These are phyloP conservation scores for Thermomucor indicae-seudaticae DNA, from an alignment of 371 early-diverging fungal species.

Conservation along the genomic window DNA sequence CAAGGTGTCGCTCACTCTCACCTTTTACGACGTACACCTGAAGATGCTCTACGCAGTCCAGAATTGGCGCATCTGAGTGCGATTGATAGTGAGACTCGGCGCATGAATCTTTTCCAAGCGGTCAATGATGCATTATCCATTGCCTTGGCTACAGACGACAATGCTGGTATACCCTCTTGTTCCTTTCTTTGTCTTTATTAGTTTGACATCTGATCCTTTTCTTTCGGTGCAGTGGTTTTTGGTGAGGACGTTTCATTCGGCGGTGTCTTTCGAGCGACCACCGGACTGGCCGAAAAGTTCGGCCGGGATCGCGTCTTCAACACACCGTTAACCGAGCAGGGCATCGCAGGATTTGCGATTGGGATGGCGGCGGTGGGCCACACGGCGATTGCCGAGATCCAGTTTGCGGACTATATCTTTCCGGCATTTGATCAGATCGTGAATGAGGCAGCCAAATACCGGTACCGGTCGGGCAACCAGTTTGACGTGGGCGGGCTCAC, in stretches of 20 bases:
- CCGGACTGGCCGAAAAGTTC: constrained; percentile 89
- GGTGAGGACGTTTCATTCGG: constrained; percentile 99
- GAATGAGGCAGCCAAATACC: constrained; percentile 98
- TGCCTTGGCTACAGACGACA: constrained; percentile 87
- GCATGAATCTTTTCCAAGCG: constrained; percentile 93
- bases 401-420: constrained; percentile 98
- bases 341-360: constrained; percentile 96
- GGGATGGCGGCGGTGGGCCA: constrained; percentile 96
- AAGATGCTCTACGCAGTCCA: constrained; percentile 72
- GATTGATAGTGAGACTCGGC: constrained; percentile 73
- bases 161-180: constrained; percentile 61
- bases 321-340: constrained; percentile 96
- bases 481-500: constrained; percentile 93
- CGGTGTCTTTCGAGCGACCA: constrained; percentile 95
- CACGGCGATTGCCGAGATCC: constrained; percentile 97
- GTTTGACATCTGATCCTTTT: not conserved
- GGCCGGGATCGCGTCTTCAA: constrained; percentile 94
- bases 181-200: not conserved
- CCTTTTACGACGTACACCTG: constrained; percentile 64
- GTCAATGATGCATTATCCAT: constrained; percentile 93
- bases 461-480: constrained; percentile 92
- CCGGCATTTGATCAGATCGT: constrained; percentile 98
- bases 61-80: constrained; percentile 63
- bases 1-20: constrained; percentile 75
- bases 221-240: constrained; percentile 68